A percentile compares a stretch with the other conserved stretches of the same genome.
These are phyloP conservation scores for Rhodotorula mucilaginosa DNA, from an alignment of 1,284 basidiomycete genomes.

Conservation along the genomic window DNA sequence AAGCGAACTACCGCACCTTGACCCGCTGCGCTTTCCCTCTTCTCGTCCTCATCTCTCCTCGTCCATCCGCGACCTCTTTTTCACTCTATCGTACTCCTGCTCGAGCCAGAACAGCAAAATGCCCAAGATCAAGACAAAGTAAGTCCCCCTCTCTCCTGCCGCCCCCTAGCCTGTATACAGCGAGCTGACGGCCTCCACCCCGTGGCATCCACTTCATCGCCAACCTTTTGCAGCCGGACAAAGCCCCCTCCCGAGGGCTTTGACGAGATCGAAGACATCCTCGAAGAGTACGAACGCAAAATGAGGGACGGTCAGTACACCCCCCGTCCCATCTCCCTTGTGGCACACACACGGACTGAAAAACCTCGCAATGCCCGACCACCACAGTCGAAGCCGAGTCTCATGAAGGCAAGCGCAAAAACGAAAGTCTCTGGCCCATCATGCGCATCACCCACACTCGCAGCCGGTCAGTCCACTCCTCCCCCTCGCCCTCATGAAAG, in stretches of 20 bases:
- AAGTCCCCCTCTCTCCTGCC: background rate
- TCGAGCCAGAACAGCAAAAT: slow-evolving; percentile 49
- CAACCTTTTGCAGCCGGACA: slow-evolving; percentile 58
- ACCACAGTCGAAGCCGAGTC: slow-evolving; percentile 82
- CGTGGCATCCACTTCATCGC: background rate
- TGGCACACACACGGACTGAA: background rate
- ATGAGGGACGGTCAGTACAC: slow-evolving; percentile 68
- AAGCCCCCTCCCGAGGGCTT: slow-evolving; percentile 95
- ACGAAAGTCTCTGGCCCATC: slow-evolving; percentile 97
- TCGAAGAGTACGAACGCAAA: slow-evolving; percentile 45
- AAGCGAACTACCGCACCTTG: too few relatives aligned
- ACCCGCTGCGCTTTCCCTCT: too few relatives aligned
- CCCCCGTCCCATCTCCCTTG: slow-evolving; percentile 42
- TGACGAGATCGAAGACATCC: slow-evolving; percentile 63
- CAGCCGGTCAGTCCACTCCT: slow-evolving; percentile 53
- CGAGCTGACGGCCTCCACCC: background rate
- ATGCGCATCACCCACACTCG: slow-evolving; percentile 96
- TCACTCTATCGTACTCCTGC: background rate
- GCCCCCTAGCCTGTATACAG: too few relatives aligned
- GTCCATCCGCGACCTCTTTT: background rate
- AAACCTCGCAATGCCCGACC: too few relatives aligned
- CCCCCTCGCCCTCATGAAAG: too few relatives aligned
- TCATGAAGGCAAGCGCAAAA: slow-evolving; percentile 95
- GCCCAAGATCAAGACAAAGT: slow-evolving; percentile 90
- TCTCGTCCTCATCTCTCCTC: too few relatives aligned